Evolutionary conservation across 2,329 filamentous ascomycete genomes (phyloP), one percentile per base, ranked within the genome.

Genomic region (Aspergillus aculeatinus): DNA sequence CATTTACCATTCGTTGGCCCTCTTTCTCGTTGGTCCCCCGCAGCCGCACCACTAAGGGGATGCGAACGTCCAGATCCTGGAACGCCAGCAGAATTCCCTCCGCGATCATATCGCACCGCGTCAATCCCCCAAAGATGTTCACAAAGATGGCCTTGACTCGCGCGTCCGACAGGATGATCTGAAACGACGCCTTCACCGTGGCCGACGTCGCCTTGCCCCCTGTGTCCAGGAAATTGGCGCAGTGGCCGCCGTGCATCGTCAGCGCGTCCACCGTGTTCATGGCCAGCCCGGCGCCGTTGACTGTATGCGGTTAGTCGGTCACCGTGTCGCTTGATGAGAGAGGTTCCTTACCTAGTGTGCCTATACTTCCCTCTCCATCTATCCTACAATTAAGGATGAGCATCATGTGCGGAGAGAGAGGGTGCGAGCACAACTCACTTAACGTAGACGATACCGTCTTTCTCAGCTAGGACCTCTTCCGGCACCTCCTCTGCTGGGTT

Each of bases 191-290:
- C 70, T 89, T 87, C 66, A 96, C 91, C 0, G 92, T 96, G 64
- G 89, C 86, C 31, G 85, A 85, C 0, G 92, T 96, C 0, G 92
- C 92, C 74, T 96, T 95, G 39, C 92, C 92, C 29, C 93, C 92
- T 0, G 91, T 96, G 73, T 96, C 92, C 57, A 96, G 82, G 73
- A 96, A 96, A 69, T 96, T 96, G 11, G 91, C 86, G 25, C 88
- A 88, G 35, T 81, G 76, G 2, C 90, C 90, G 9, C 88, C 88
- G 57, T 86, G 84, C 12, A 86, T 78, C 2, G 84, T 81, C 1
- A 96, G 84, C 0, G 90, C 89, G 72, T 96, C 92, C 61, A 93
- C 87, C 0, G 92, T 96, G 72, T 95, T 95, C 90, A 96, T 95
- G 0, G 92, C 92, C 1, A 96, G 83, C 0, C 92, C 92, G 0